Evolutionary conservation across 495 filamentous ascomycete species (phyloP), one percentile per base, ranked within the genome.

Genomic region (Tuber calosporum): DNA sequence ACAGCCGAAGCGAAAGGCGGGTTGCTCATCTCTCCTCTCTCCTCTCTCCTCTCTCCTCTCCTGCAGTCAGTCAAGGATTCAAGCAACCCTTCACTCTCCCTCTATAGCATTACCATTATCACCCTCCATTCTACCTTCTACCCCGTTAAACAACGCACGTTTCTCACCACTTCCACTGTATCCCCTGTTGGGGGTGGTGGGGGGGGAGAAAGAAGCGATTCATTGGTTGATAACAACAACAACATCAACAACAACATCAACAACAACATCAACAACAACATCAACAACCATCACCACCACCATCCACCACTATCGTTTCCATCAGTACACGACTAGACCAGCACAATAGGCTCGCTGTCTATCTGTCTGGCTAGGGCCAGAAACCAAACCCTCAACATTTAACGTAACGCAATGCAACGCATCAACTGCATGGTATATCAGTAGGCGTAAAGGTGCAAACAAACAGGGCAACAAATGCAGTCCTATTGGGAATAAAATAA

Each of bases 21-120:
- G 8, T 8, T 26, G 48, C 48, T 58, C 43, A 48, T 19, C 43
- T 22, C 45, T 8, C 4, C 45, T 40, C 39, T n/a, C n/a, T n/a
- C n/a, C n/a, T n/a, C n/a, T n/a, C 39, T 40, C 39, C 5, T 9
- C 39, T 40, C 45, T 9, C 45, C 45, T 9, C n/a, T 62, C 53
- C n/a, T 30, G 11, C n/a, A 15, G n/a, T 15, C 3, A 30, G 26
- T 62, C n/a, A 30, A 6, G 4, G n/a, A 62, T 30, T 62, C 45
- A 53, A 40, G 39, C 39, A 40, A n/a, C 45, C 53, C n/a, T 30
- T 30, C 26, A 13, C 45, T 26, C 45, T 53, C 45, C 53, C 53
- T 58, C 48, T 62, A 62, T 62, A 62, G 53, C 53, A 62, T 62
- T 17, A 62, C n/a, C n/a, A 30, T 62, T 62, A 62, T 30, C n/a